A percentile compares a stretch with the other conserved stretches of the same genome.
phyloP scores from a whole-genome alignment of 78 protist species.

The Protostelium mycophagum region DNA sequence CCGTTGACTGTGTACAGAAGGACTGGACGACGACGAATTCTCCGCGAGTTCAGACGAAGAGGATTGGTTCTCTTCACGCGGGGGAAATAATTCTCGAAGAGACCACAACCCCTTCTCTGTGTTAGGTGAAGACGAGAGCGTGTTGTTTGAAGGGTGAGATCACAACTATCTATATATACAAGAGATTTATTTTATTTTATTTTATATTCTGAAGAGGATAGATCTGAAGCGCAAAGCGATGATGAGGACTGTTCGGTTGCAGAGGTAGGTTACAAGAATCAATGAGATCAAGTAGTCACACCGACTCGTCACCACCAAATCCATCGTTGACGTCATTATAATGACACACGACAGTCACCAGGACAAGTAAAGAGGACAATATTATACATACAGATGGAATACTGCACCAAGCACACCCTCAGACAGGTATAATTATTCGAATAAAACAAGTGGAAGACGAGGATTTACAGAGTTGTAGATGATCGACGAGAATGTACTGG shows the following conservation, averaged over 20 bases:
- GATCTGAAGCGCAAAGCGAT: too few species aligned
- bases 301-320: too few species aligned
- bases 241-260: too few species aligned
- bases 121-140: neutral
- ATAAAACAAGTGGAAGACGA: neutral
- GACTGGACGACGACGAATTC: neutral
- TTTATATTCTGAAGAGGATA: too few species aligned
- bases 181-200: too few species aligned
- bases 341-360: neutral
- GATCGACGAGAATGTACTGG: conserved; percentile 7
- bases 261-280: too few species aligned
- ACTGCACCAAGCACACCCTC: conserved; percentile 53
- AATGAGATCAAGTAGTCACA: too few species aligned
- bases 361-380: neutral
- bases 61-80: neutral
- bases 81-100: neutral
- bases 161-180: too few species aligned
- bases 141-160: too few species aligned
- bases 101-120: neutral
- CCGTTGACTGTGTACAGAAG: conserved; percentile 9
- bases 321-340: too few species aligned
- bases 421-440: neutral
- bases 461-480: conserved; percentile 16
- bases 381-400: conserved; percentile 71
- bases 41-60: neutral